A percentile compares a stretch with the other conserved stretches of the same genome.
These are phyloP conservation scores for Trichocladium antarcticum DNA, from an alignment of 495 filamentous ascomycete genomes.

Conservation along the genomic window DNA sequence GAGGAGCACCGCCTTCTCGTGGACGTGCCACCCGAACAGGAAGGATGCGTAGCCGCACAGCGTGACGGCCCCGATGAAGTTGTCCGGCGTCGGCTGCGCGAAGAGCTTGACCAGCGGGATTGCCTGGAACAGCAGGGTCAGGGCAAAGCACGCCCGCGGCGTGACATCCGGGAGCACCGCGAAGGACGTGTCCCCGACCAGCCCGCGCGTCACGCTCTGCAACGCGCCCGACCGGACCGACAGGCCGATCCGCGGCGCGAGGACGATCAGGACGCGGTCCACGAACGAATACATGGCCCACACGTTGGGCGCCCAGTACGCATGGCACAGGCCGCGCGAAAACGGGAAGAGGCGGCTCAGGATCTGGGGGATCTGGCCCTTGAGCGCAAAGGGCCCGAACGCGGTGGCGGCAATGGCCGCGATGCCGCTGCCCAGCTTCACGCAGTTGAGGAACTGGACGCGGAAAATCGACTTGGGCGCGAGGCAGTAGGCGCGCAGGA, in stretches of 20 bases:
- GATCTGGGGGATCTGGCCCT: constrained; percentile 80
- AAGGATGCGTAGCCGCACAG: constrained; percentile 97
- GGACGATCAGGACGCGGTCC: constrained; percentile 70
- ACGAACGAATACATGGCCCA: constrained; percentile 95
- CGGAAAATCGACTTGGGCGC: constrained; percentile 63
- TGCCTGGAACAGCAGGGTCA: constrained; percentile 75
- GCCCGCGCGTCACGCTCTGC: constrained; percentile 78
- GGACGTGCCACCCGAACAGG: constrained; percentile 96
- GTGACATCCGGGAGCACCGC: constrained; percentile 82
- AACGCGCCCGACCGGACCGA: constrained; percentile 60
- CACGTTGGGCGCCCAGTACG: constrained; percentile 95
- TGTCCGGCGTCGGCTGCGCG: constrained; percentile 67
- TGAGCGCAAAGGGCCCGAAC: constrained; percentile 80
- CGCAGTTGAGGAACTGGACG: constrained; percentile 60
- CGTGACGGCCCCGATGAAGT: constrained; percentile 78
- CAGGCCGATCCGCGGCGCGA: constrained; percentile 70
- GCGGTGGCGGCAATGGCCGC: constrained; percentile 63
- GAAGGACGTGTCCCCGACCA: constrained; percentile 92
- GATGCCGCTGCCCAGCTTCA: constrained; percentile 72
- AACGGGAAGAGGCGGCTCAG: constrained; percentile 84
- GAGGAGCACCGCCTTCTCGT: constrained; percentile 91
- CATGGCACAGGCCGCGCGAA: constrained; percentile 84
- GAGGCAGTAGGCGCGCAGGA: constrained; percentile 83
- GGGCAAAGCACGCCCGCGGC: constrained; percentile 63
- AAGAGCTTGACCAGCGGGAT: constrained; percentile 78